Percentiles rank a stretch among this genome's conserved stretches.
Evolutionary conservation across 192 early-diverging fungal species (phyloP).

Genomic region (Piromyces sp.): DNA sequence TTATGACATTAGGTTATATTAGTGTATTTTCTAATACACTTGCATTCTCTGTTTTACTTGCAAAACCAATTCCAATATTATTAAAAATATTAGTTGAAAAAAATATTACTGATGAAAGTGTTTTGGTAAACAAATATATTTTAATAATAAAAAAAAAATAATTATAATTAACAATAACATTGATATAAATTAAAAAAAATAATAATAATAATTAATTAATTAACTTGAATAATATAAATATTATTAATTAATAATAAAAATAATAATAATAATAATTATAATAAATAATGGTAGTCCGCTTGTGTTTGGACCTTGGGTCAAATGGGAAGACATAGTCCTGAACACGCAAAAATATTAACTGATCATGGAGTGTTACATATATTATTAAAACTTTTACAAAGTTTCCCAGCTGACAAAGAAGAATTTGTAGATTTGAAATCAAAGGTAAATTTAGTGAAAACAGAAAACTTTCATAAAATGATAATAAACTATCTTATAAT

Average conservation of each 20-base stretch:
- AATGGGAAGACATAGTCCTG: constrained; percentile 35
- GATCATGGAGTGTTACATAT: constrained; percentile 30
- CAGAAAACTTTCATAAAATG: too few relatives aligned
- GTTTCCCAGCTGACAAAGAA: not conserved
- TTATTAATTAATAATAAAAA: too few relatives aligned
- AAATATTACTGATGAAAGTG: constrained; percentile 17
- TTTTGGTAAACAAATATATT: constrained; percentile 20
- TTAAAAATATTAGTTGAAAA: constrained; percentile 21
- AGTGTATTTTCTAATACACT: constrained; percentile 40
- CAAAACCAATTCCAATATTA: constrained; percentile 31
- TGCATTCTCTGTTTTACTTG: constrained; percentile 31
- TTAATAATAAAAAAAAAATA: too few relatives aligned
- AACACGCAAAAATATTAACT: constrained; percentile 36
- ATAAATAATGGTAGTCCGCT: constrained; percentile 17
- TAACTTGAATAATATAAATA: too few relatives aligned
- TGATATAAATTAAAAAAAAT: too few relatives aligned
- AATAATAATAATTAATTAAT: not conserved
- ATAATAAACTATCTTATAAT: too few relatives aligned
- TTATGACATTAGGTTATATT: constrained; percentile 41
- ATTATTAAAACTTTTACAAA: constrained; percentile 20
- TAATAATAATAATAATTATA: not conserved
- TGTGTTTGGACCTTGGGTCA: constrained; percentile 40
- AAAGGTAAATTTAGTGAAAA: not conserved
- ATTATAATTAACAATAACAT: too few relatives aligned
- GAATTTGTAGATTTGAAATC: not conserved